Evolutionary conservation across 208 protist species (phyloP), one percentile per base, ranked within the genome.

Genomic region (Leishmania martiniquensis): DNA sequence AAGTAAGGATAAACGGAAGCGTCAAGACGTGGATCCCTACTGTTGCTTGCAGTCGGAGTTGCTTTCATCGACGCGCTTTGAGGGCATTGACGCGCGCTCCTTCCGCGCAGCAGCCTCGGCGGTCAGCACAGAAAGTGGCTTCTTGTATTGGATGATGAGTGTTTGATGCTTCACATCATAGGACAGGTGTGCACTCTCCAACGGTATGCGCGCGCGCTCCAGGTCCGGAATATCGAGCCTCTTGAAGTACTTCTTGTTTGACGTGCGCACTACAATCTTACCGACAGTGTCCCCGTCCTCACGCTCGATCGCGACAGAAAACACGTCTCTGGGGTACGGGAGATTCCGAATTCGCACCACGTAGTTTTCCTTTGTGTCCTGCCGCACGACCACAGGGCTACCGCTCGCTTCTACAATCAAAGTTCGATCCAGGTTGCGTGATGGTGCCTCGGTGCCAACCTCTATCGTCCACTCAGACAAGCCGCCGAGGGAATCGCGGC

Each of bases 161-260:
- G 97, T 98, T 82, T 98, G 96, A 79, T 97, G 92, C 55, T 96
- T 90, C 51, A 97, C 85, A n/a, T 94, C 89, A 76, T 86, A 98
- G 47, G 80, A 89, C 34, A 99, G 87, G 29, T 87, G 71, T 51
- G 84, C 29, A 0, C 77, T 47, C 29, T 97, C 91, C 15, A 98
- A 85, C 42, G 80, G 85, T 37, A 98, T 81, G 0, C 77, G 32
- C 1, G 83, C 79, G 9, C 94, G 89, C 62, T 88, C 75, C 72
- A 99, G 83, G 49, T 97, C 96, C n/a, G 88, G 87, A 42, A 99
- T 95, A 44, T 68, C 75, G 49, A 99, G 77, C 25, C 93, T 79
- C 86, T 98, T 98, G 75, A 96, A 99, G 69, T 98, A 99, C 85
- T 99, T 99, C 71, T 97, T 98, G 87, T 99, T 99, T n/a, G 82